These are phyloP conservation scores for Sporothrix brunneoviolacea DNA, from an alignment of 2,329 filamentous ascomycete genomes.

Conservation along the genomic window DNA sequence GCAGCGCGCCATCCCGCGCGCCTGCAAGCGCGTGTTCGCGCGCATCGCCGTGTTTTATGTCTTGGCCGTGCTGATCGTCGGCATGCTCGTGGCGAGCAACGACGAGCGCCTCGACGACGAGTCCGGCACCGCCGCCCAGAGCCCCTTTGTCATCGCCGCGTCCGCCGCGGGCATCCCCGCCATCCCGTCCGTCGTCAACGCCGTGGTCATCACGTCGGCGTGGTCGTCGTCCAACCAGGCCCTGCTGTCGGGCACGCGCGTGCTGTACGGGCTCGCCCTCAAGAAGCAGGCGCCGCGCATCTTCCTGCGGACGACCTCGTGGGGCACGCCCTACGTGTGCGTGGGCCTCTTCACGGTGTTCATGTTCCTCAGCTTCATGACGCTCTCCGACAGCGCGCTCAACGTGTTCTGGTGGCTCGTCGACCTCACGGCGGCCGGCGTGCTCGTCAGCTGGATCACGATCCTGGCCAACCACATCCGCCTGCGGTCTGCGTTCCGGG, in stretches of 20 bases:
- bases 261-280: slow-evolving; percentile 52
- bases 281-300: slow-evolving; percentile 52
- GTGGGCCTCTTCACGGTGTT: slow-evolving; percentile 38
- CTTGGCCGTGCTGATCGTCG: slow-evolving; percentile 61
- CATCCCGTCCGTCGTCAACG: slow-evolving; percentile 68
- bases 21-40: slow-evolving; percentile 70
- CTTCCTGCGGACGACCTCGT: slow-evolving; percentile 45
- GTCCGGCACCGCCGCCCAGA: slow-evolving; percentile 45
- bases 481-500: slow-evolving; percentile 44
- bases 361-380: slow-evolving; percentile 53
- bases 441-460: slow-evolving; percentile 64
- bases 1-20: slow-evolving; percentile 62
- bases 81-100: slow-evolving; percentile 58
- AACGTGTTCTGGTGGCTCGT: slow-evolving; percentile 67
- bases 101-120: slow-evolving; percentile 43
- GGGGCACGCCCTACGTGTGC: slow-evolving; percentile 51
- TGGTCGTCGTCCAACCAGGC: slow-evolving; percentile 64
- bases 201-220: slow-evolving; percentile 65
- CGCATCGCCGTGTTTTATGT: slow-evolving; percentile 66
- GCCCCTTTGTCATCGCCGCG: slow-evolving; percentile 67
- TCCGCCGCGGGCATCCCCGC: slow-evolving; percentile 59
- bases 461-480: slow-evolving; percentile 59
- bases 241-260: slow-evolving; percentile 52
- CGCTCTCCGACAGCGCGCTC: slow-evolving; percentile 46
- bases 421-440: slow-evolving; percentile 62